Conservation (phyloP, 2,329 filamentous ascomycete species). For the Aspergillus sp. region DNA sequence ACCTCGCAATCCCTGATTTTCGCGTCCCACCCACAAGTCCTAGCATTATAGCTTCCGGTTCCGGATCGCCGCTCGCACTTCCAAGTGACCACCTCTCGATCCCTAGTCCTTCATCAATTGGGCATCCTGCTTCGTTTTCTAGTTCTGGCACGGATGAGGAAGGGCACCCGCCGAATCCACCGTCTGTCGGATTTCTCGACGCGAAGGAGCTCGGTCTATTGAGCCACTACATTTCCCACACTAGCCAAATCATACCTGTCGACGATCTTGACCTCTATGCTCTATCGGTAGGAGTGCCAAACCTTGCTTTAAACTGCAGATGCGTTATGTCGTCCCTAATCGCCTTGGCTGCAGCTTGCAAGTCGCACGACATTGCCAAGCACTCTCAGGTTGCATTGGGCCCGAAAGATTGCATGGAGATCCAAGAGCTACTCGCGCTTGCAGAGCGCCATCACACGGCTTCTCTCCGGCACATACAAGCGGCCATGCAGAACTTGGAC, state of each 20-base stretch:
- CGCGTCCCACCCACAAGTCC: not conserved
- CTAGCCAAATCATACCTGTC: slow-evolving; percentile 37
- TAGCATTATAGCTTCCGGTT: not conserved
- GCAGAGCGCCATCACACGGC: slow-evolving; percentile 40
- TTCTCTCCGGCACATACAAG: slow-evolving; percentile 41
- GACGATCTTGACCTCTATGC: slow-evolving; percentile 42
- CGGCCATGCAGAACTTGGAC: slow-evolving; percentile 28
- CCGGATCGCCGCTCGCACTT: not conserved
- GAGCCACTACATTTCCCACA: slow-evolving; percentile 45
- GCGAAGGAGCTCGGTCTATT: slow-evolving; percentile 39
- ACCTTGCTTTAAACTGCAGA: slow-evolving; percentile 40
- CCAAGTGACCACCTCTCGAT: slow-evolving; percentile 9
- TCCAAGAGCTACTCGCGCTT: slow-evolving; percentile 22
- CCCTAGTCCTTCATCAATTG: slow-evolving; percentile 7
- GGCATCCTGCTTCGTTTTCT: slow-evolving; percentile 1
- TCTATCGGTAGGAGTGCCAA: slow-evolving; percentile 44
- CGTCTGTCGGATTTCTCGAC: slow-evolving; percentile 11
- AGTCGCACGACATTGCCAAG: slow-evolving; percentile 30
- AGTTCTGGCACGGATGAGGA: slow-evolving; percentile 1
- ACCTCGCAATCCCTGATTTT: not conserved
- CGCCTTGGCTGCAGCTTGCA: slow-evolving; percentile 43
- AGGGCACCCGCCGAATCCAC: not conserved
- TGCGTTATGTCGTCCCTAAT: slow-evolving; percentile 46
- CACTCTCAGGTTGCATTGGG: not conserved
- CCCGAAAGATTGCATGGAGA: slow-evolving; percentile 18